Conservation (phyloP, 352 stramenopile genomes). For the Pythium brachiatum region DNA sequence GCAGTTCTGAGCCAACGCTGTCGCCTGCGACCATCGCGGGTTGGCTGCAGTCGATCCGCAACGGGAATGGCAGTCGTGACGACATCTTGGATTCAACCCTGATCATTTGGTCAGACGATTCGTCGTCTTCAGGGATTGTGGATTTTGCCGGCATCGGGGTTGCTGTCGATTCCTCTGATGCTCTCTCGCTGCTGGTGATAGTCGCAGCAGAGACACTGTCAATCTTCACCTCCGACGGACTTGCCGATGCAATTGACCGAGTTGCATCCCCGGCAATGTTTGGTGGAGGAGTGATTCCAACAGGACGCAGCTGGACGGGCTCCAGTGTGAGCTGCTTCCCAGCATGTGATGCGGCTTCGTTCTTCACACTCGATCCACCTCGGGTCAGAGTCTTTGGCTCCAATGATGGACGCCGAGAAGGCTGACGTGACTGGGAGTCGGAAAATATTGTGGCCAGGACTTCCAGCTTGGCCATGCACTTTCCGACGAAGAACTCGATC, state of each 20-base stretch:
- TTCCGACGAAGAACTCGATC: conserved; percentile 79
- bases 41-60: neutral
- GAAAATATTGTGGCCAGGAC: conserved; percentile 25
- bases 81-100: neutral
- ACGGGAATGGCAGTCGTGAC: neutral
- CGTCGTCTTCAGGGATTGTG: neutral
- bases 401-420: conserved; percentile 12
- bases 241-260: neutral
- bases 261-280: neutral
- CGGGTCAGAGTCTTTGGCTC: neutral
- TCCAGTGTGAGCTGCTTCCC: conserved; percentile 4
- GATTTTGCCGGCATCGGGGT: neutral
- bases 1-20: too few species aligned
- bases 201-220: neutral
- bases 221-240: neutral
- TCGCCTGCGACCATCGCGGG: neutral
- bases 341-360: neutral
- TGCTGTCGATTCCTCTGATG: neutral
- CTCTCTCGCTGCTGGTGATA: neutral
- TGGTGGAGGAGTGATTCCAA: neutral
- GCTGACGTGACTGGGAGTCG: conserved; percentile 1
- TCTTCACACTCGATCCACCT: neutral
- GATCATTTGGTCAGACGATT: neutral
- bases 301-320: conserved; percentile 4
- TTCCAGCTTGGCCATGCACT: conserved; percentile 78